Evolutionary conservation across 768 basidiomycete species (phyloP).

Genomic region (Suillus discolor): DNA sequence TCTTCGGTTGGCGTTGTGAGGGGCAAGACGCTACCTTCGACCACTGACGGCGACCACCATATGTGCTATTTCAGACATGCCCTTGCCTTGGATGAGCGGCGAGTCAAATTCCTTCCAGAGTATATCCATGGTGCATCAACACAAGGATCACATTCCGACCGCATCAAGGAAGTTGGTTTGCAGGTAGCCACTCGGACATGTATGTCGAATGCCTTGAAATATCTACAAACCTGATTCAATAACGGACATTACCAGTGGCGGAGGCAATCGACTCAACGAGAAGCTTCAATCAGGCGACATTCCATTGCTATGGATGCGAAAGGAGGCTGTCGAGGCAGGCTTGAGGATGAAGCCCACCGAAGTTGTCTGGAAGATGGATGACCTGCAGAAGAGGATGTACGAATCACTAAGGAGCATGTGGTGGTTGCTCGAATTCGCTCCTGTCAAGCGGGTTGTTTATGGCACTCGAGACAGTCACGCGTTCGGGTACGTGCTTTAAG

Average conservation of each 20-base stretch:
- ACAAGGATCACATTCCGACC: neutral
- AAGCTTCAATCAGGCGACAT: conserved; percentile 14
- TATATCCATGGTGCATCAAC: conserved; percentile 33
- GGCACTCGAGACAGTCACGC: conserved; percentile 1
- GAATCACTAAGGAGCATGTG: conserved; percentile 4
- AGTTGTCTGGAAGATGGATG: conserved; percentile 9
- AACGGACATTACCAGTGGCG: conserved; percentile 23
- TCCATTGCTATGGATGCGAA: conserved; percentile 34
- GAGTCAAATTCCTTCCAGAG: conserved; percentile 50
- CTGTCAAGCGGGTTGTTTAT: conserved; percentile 10
- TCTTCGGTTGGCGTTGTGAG: conserved; percentile 45
- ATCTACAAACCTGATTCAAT: neutral
- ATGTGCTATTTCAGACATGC: conserved; percentile 49
- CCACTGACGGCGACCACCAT: conserved; percentile 23
- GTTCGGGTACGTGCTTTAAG: neutral
- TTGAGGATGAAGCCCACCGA: neutral
- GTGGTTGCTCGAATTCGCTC: conserved; percentile 5
- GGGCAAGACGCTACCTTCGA: conserved; percentile 35
- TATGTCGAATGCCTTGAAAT: conserved; percentile 18
- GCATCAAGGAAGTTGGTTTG: conserved; percentile 47
- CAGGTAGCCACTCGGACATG: conserved; percentile 43
- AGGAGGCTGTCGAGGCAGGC: conserved; percentile 29
- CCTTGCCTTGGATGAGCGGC: conserved; percentile 47
- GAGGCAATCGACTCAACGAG: conserved; percentile 21
- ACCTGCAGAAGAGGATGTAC: conserved; percentile 7